Conservation (phyloP, 2,329 filamentous ascomycete genomes). For the Botrytis hyacinthi region DNA sequence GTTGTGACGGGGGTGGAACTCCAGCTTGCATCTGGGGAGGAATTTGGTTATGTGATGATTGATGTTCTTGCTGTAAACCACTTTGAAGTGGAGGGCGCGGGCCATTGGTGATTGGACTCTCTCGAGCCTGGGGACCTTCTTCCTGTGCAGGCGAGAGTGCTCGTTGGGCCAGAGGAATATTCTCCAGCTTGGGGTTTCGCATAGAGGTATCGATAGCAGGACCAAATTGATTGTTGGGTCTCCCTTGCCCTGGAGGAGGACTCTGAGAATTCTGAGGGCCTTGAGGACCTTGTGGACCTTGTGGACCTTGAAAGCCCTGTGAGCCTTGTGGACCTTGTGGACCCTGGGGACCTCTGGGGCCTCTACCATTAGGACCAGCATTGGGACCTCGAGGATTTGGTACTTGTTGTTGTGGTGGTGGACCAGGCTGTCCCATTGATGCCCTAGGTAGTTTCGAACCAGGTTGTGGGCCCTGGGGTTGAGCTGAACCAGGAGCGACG, state of each 20-base stretch:
- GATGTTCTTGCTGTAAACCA: conserved; percentile 11
- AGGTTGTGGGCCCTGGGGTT: conserved; percentile 40
- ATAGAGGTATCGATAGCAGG: conserved; percentile 35
- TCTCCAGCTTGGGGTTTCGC: conserved; percentile 46
- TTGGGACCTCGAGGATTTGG: conserved; percentile 47
- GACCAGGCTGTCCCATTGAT: conserved; percentile 58
- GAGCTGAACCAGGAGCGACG: conserved; percentile 36
- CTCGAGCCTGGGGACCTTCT: conserved; percentile 46
- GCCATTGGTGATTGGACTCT: conserved; percentile 57
- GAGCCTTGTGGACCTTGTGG: conserved; percentile 17
- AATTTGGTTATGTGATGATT: not conserved
- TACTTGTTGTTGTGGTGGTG: conserved; percentile 62
- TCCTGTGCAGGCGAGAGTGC: conserved; percentile 34
- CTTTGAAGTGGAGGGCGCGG: conserved; percentile 61
- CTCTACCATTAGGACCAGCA: conserved; percentile 23
- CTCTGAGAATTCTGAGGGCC: conserved; percentile 18
- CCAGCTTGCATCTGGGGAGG: conserved; percentile 8
- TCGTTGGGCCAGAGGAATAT: conserved; percentile 46
- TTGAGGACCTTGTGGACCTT: conserved; percentile 15
- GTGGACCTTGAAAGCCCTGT: not conserved
- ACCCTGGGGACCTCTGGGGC: not conserved
- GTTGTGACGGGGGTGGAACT: conserved; percentile 5
- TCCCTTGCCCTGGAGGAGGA: conserved; percentile 22
- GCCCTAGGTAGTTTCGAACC: conserved; percentile 60
- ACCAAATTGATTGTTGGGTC: conserved; percentile 35